Evolutionary conservation across 768 basidiomycete species (phyloP).

Genomic region (Hericium coralloides): DNA sequence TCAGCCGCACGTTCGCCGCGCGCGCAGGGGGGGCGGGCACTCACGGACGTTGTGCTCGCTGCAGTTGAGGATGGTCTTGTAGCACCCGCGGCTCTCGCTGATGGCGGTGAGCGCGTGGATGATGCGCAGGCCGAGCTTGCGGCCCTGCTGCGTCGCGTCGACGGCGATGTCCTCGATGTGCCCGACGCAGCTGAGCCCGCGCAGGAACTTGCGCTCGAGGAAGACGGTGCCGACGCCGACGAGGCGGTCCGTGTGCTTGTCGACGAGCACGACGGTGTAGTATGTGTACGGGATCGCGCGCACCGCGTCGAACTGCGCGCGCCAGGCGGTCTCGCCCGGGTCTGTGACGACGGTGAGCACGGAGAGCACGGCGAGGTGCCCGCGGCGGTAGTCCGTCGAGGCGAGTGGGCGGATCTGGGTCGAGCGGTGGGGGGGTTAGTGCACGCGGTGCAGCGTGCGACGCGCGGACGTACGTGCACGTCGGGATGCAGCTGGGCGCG

Average conservation of each 20-base stretch:
- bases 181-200: constrained; percentile 77
- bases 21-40: constrained; percentile 30
- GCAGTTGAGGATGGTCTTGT: constrained; percentile 98
- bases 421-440: not conserved
- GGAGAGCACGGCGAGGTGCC: constrained; percentile 76
- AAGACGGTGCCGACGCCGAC: constrained; percentile 80
- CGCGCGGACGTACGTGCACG: constrained; percentile 46
- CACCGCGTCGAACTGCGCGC: constrained; percentile 55
- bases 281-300: constrained; percentile 54
- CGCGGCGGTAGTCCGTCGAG: constrained; percentile 71
- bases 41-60: constrained; percentile 83
- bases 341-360: constrained; percentile 65
- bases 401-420: constrained; percentile 83
- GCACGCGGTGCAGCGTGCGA: not conserved
- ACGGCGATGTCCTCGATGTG: constrained; percentile 99
- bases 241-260: constrained; percentile 64
- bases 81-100: constrained; percentile 73
- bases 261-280: constrained; percentile 78
- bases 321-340: constrained; percentile 60
- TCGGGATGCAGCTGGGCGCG: constrained; percentile 49
- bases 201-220: constrained; percentile 91
- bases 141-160: constrained; percentile 79
- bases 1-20: constrained; percentile 1
- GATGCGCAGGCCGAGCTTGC: constrained; percentile 81
- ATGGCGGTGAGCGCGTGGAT: constrained; percentile 82